Evolutionary conservation across 768 basidiomycete species (phyloP).

Genomic region (Tylopilus sp.): DNA sequence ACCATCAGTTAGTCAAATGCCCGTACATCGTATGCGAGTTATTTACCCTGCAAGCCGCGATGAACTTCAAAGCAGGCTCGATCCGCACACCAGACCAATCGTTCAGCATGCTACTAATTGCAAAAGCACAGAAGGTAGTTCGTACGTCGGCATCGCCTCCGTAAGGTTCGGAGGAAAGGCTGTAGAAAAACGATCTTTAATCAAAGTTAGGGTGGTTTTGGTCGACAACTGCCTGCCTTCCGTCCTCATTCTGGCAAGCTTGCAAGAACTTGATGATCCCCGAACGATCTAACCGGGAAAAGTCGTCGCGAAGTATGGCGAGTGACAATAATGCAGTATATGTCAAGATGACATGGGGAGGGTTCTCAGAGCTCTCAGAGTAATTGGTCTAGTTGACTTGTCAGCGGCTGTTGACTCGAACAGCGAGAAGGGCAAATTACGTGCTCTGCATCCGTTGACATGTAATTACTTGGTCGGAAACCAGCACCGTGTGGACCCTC

Average conservation of each 20-base stretch:
- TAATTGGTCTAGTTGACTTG: conserved; percentile 31
- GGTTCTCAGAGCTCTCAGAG: conserved; percentile 48
- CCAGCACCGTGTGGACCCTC: conserved; percentile 60
- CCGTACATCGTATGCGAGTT: neutral
- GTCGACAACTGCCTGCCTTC: conserved; percentile 53
- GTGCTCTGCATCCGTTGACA: conserved; percentile 39
- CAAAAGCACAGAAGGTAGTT: conserved; percentile 85
- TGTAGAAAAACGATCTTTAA: conserved; percentile 26
- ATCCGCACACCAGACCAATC: conserved; percentile 78
- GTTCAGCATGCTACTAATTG: conserved; percentile 70
- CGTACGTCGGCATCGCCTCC: conserved; percentile 76
- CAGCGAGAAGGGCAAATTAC: conserved; percentile 9
- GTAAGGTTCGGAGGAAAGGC: conserved; percentile 69
- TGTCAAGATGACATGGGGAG: conserved; percentile 88
- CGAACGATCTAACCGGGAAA: conserved; percentile 61
- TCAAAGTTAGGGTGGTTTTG: conserved; percentile 12
- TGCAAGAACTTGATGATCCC: conserved; percentile 67
- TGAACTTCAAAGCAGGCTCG: conserved; percentile 55
- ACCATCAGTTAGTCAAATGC: conserved; percentile 1
- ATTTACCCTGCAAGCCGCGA: conserved; percentile 69
- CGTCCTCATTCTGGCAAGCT: conserved; percentile 73
- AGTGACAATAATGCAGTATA: conserved; percentile 87
- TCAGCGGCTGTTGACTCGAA: conserved; percentile 6
- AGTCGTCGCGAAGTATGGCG: conserved; percentile 84
- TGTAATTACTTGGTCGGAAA: conserved; percentile 74